Percentiles rank a stretch among this genome's conserved stretches.
phyloP scores from a whole-genome alignment of 768 basidiomycete species.

The Melanogaster broomeanus region DNA sequence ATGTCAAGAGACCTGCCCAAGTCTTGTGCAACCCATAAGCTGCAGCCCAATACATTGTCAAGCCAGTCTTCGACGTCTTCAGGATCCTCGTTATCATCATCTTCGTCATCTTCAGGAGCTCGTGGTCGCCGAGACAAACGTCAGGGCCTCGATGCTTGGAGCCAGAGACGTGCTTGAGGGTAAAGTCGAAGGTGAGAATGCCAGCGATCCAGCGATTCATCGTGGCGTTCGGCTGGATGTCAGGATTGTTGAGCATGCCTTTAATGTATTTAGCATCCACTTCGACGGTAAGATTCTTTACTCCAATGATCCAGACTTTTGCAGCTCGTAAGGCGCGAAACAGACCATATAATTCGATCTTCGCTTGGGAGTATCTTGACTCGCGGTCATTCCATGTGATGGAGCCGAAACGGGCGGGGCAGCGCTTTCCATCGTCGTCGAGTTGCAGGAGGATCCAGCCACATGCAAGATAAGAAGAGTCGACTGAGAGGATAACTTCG shows the following conservation, averaged over 20 bases:
- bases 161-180: slow-evolving; percentile 31
- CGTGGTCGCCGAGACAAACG: slow-evolving; percentile 23
- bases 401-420: slow-evolving; percentile 38
- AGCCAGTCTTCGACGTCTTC: slow-evolving; percentile 16
- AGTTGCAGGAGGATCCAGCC: slow-evolving; percentile 36
- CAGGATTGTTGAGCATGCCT: slow-evolving; percentile 39
- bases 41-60: slow-evolving; percentile 15
- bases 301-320: slow-evolving; percentile 30
- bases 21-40: slow-evolving; percentile 1
- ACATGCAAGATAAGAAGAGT: slow-evolving; percentile 34
- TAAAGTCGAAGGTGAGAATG: slow-evolving; percentile 34
- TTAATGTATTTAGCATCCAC: slow-evolving; percentile 42
- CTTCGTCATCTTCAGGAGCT: slow-evolving; percentile 13
- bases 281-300: slow-evolving; percentile 36
- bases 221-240: slow-evolving; percentile 32
- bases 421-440: slow-evolving; percentile 8
- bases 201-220: slow-evolving; percentile 30
- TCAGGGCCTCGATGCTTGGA: slow-evolving; percentile 27
- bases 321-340: slow-evolving; percentile 21
- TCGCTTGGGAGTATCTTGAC: slow-evolving; percentile 16
- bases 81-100: slow-evolving; percentile 17
- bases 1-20: too few species aligned
- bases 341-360: slow-evolving; percentile 32
- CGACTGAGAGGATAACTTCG: slow-evolving; percentile 16
- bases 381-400: slow-evolving; percentile 33